These are phyloP conservation scores for Fusarium napiforme DNA, from an alignment of 2,329 filamentous ascomycete genomes.

Conservation along the genomic window DNA sequence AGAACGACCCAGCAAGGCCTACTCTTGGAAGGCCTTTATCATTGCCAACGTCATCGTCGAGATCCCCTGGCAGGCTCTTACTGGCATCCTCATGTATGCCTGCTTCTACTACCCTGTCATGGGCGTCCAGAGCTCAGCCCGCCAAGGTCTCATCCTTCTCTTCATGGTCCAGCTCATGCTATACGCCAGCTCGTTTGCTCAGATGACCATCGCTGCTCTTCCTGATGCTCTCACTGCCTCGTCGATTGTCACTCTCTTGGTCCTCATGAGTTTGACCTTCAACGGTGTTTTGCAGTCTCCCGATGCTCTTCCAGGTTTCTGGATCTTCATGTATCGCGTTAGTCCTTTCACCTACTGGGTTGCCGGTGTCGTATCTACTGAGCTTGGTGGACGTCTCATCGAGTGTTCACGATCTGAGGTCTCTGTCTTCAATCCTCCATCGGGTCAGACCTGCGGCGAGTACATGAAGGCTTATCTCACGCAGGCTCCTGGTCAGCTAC, in stretches of 20 bases:
- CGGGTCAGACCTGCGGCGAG: conserved; percentile 49
- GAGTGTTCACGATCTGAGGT: conserved; percentile 65
- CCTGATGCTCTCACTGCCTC: conserved; percentile 67
- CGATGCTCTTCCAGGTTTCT: conserved; percentile 69
- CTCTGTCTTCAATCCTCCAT: conserved; percentile 70
- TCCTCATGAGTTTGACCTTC: conserved; percentile 42
- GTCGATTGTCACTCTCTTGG: conserved; percentile 66
- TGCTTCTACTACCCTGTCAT: conserved; percentile 75
- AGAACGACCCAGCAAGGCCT: conserved; percentile 78
- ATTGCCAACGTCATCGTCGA: conserved; percentile 78
- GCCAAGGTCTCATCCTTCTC: conserved; percentile 73
- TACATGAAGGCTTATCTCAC: conserved; percentile 67
- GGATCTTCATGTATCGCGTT: conserved; percentile 78
- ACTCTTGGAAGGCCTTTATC: conserved; percentile 81
- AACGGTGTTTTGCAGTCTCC: conserved; percentile 68
- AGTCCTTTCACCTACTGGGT: conserved; percentile 74
- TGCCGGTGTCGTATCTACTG: conserved; percentile 59
- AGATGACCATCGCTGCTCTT: conserved; percentile 78
- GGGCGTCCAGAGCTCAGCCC: conserved; percentile 60
- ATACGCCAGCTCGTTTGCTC: conserved; percentile 77
- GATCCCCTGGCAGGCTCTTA: conserved; percentile 75
- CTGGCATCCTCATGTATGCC: conserved; percentile 70
- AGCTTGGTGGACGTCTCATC: conserved; percentile 45
- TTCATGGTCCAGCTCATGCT: conserved; percentile 74
- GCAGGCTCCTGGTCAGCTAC: conserved; percentile 42